phyloP scores from a whole-genome alignment of 768 basidiomycete species.

The Calvatia gigantea region DNA sequence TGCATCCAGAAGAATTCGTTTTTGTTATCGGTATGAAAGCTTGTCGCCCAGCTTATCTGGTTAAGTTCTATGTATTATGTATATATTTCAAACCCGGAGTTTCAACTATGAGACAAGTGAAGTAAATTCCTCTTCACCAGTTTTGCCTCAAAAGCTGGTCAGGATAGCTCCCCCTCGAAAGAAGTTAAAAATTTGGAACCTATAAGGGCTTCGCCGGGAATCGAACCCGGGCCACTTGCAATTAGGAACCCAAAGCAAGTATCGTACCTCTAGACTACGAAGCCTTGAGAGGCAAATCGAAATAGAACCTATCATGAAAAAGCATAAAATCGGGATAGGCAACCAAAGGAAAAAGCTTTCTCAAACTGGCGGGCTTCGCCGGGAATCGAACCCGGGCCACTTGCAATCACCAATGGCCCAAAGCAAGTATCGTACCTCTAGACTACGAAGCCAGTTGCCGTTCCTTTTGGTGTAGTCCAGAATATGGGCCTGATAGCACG shows the following conservation, averaged over 20 bases:
- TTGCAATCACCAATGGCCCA: slow-evolving; percentile 35
- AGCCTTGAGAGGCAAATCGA: slow-evolving; percentile 14
- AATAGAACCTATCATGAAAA: too few species aligned
- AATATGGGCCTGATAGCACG: neutral
- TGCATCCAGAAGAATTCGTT: too few species aligned
- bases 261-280: slow-evolving; percentile 41
- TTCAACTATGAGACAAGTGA: too few species aligned
- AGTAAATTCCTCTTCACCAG: too few species aligned
- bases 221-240: slow-evolving; percentile 53
- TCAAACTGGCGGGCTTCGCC: slow-evolving; percentile 32
- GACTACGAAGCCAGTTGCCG: slow-evolving; percentile 23
- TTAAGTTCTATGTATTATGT: neutral
- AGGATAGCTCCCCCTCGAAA: too few species aligned
- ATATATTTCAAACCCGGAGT: neutral
- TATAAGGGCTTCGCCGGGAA: slow-evolving; percentile 42
- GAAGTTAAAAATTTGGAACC: neutral
- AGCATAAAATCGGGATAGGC: too few species aligned
- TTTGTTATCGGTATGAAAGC: neutral
- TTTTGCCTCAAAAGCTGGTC: too few species aligned
- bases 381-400: slow-evolving; percentile 51
- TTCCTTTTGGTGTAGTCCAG: neutral
- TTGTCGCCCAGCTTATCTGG: neutral
- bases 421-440: slow-evolving; percentile 51
- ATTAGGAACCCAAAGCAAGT: slow-evolving; percentile 41
- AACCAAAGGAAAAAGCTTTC: too few species aligned